phyloP scores from a whole-genome alignment of 2,329 filamentous ascomycete species.

The Claviceps pusilla region DNA sequence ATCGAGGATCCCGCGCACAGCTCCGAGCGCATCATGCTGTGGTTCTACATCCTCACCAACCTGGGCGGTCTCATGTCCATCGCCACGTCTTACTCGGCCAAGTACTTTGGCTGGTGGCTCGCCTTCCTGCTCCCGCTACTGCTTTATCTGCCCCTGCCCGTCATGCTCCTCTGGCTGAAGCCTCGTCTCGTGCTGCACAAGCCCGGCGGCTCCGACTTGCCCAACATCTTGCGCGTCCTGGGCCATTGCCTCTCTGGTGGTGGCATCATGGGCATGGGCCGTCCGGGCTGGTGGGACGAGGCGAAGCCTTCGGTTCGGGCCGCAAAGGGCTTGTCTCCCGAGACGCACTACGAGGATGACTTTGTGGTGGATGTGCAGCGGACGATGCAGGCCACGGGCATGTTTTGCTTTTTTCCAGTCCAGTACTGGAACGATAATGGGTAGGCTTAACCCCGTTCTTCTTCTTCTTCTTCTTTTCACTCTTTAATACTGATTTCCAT shows the following conservation, averaged over 20 bases:
- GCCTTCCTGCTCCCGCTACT: conserved; percentile 29
- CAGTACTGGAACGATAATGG: conserved; percentile 26
- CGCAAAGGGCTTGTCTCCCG: conserved; percentile 28
- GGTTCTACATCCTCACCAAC: conserved; percentile 43
- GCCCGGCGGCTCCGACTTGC: conserved; percentile 51
- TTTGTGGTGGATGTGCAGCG: conserved; percentile 53
- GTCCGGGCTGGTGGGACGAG: conserved; percentile 41
- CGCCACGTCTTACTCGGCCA: conserved; percentile 36
- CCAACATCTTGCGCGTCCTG: conserved; percentile 42
- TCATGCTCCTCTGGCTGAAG: conserved; percentile 40
- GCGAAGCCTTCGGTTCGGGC: conserved; percentile 39
- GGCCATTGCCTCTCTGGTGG: conserved; percentile 36
- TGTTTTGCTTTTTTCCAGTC: conserved; percentile 27
- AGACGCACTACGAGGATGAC: conserved; percentile 44
- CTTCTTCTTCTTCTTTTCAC: too few relatives aligned
- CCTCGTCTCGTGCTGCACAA: conserved; percentile 40
- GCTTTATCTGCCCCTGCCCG: conserved; percentile 43
- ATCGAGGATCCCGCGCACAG: conserved; percentile 55
- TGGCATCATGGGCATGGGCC: conserved; percentile 36
- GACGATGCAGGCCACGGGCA: conserved; percentile 25
- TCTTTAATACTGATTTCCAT: too few relatives aligned
- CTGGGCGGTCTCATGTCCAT: conserved; percentile 37
- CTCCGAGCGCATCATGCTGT: conserved; percentile 50
- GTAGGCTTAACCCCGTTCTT: neutral
- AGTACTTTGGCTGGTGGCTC: conserved; percentile 36